These are phyloP conservation scores for Sarocladium strictum DNA, from an alignment of 2,329 filamentous ascomycete genomes.

Conservation along the genomic window DNA sequence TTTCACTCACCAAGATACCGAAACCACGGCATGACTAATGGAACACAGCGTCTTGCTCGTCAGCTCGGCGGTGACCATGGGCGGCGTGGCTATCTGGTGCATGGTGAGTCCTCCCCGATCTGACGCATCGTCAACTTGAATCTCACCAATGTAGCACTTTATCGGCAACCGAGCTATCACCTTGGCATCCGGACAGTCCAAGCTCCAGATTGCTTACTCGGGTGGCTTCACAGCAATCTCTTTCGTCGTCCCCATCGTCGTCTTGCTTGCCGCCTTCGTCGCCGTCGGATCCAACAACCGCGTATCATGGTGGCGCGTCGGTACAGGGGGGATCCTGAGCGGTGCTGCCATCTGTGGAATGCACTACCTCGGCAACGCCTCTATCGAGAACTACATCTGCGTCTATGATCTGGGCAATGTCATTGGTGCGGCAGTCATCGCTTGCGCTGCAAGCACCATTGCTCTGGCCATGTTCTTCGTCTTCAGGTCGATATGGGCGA, in stretches of 20 bases:
- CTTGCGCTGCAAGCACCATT: conserved; percentile 62
- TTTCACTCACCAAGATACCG: background rate
- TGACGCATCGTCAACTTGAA: no score
- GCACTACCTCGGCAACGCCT: conserved; percentile 84
- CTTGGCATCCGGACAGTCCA: conserved; percentile 54
- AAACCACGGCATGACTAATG: background rate
- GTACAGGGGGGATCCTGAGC: conserved; percentile 60
- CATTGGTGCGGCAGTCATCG: conserved; percentile 64
- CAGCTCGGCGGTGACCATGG: conserved; percentile 64
- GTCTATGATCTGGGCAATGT: conserved; percentile 55
- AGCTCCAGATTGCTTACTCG: conserved; percentile 70
- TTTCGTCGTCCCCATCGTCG: conserved; percentile 72
- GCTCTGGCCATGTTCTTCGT: conserved; percentile 74
- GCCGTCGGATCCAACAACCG: conserved; percentile 56
- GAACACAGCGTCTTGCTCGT: conserved; percentile 54
- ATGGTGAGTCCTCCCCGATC: conserved; percentile 49
- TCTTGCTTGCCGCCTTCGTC: conserved; percentile 67
- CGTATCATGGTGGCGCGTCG: conserved; percentile 52
- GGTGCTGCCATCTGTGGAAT: conserved; percentile 75
- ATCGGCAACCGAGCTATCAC: conserved; percentile 76
- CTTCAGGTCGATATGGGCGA: conserved; percentile 69
- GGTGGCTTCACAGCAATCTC: conserved; percentile 67
- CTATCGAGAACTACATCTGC: conserved; percentile 70
- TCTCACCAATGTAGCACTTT: conserved; percentile 54
- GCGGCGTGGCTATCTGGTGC: conserved; percentile 68